Evolutionary conservation across 805 yeast genomes (phyloP), one percentile per base, ranked within the genome.

Genomic region (Kurtzmaniella cleridarum): DNA sequence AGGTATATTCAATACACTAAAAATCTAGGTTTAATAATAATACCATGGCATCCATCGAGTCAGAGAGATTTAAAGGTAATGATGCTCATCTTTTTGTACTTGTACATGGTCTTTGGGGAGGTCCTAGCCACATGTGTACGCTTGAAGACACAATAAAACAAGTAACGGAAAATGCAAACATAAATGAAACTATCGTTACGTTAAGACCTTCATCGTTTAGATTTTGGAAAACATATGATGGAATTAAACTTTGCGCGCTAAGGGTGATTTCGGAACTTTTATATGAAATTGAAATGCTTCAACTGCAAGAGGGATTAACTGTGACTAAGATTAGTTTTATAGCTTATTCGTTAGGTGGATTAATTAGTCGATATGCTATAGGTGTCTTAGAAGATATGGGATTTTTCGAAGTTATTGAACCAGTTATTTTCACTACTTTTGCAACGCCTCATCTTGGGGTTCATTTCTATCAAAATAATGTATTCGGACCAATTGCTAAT

Each of bases 271-370:
- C 57, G 10, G 73, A 68, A 36, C 51, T 68, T 36, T 54, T 66
- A 24, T 65, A 62, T 36, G 72, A 66, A 45, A 61, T 67, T 28
- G 73, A 66, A 42, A 53, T 64, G 1, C 52, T 68, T 37, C 60
- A 59, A 43, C 47, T 51, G 36, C 54, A 54, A 33, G 50, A 57
- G 34, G 46, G 51, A 30, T 47, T 41, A 18, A 51, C 49, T 16
- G 86, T 87, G 9, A 66, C 69, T n/a, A 75, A 79, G 48, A 74
- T 91, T 36, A 84, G 95, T 44, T 67, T 91, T 31, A 71, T 86
- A 2, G 96, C 98, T 0, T 91, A 90, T 57, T 86, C 96, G 0
- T 64, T 91, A 42, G 97, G 98, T 16, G 98, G 98, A 0, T 61
- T 90, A 27, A 78, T 91, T 26, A 71, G 89, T 0, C 67, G 97